Percentiles rank a stretch among this genome's conserved stretches.
These are phyloP conservation scores for Fusarium bactridioides DNA, from an alignment of 2,329 filamentous ascomycete genomes.

Conservation along the genomic window DNA sequence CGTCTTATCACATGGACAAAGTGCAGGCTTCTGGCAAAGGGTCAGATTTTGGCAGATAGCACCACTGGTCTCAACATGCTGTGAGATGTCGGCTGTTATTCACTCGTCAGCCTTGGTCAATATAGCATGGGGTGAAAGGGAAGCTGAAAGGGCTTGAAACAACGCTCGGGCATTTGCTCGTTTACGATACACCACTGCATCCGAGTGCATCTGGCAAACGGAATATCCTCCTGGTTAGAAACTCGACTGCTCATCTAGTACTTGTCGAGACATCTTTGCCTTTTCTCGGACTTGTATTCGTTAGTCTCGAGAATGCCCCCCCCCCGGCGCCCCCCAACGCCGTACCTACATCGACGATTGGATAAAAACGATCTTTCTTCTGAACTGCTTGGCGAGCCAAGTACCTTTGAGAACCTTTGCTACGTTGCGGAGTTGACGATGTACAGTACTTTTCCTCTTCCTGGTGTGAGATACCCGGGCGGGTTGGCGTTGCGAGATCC, in stretches of 20 bases:
- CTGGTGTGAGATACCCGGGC: constrained; percentile 17
- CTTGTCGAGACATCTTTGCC: constrained; percentile 15
- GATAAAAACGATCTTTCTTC: constrained; percentile 7
- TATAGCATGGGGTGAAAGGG: constrained; percentile 12
- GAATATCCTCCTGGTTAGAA: constrained; percentile 16
- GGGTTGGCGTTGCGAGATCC: constrained; percentile 28
- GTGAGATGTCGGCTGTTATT: constrained; percentile 1
- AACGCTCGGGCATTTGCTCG: constrained; percentile 4
- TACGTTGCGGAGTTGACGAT: constrained; percentile 12
- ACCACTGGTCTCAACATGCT: background rate
- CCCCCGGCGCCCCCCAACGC: background rate
- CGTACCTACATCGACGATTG: constrained; percentile 11
- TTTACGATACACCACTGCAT: constrained; percentile 20
- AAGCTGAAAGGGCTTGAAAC: background rate
- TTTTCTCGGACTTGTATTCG: constrained; percentile 6
- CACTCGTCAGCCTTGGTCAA: constrained; percentile 32
- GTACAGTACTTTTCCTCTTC: constrained; percentile 37
- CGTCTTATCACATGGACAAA: constrained; percentile 37
- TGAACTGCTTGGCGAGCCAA: constrained; percentile 9
- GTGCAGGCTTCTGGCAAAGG: background rate
- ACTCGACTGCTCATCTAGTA: constrained; percentile 3
- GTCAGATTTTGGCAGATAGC: background rate
- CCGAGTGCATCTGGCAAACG: constrained; percentile 7
- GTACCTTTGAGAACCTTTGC: constrained; percentile 32
- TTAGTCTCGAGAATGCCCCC: constrained; percentile 1